Conservation (phyloP, 345 rosid genomes). For the Stellera chamaejasme region DNA sequence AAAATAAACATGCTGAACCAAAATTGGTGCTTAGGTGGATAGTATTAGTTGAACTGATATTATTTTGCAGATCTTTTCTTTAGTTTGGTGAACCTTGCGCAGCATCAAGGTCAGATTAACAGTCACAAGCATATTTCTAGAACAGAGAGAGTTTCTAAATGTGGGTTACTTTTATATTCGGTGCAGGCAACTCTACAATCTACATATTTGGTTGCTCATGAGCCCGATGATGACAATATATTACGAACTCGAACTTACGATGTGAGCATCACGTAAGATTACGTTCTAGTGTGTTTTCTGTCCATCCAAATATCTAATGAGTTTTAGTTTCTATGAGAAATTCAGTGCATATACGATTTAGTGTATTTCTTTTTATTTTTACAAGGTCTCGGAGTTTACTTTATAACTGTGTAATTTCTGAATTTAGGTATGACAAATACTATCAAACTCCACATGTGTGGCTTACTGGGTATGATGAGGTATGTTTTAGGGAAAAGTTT, state of each 20-base stretch:
- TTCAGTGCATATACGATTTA: too few species aligned
- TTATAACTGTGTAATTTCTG: conserved; percentile 5
- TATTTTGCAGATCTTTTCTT: too few species aligned
- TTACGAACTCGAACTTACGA: conserved; percentile 94
- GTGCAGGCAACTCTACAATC: conserved; percentile 79
- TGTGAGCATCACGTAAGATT: conserved; percentile 91
- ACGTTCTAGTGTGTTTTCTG: not conserved
- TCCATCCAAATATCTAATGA: too few species aligned
- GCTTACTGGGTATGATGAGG: conserved; percentile 96
- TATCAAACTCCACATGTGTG: conserved; percentile 95
- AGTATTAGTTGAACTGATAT: too few species aligned
- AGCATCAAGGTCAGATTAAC: too few species aligned
- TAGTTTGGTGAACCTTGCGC: too few species aligned
- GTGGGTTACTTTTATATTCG: not conserved
- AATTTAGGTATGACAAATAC: conserved; percentile 75
- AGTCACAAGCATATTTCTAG: not conserved
- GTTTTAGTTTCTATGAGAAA: not conserved
- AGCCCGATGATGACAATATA: conserved; percentile 88
- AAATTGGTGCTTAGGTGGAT: too few species aligned
- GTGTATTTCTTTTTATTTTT: not conserved
- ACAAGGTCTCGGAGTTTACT: not conserved
- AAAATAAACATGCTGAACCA: too few species aligned
- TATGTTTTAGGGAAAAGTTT: conserved; percentile 11
- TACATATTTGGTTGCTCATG: conserved; percentile 69
- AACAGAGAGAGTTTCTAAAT: not conserved